Percentiles rank a stretch among this genome's conserved stretches.
phyloP scores from a whole-genome alignment of 768 basidiomycete genomes.

The Asterophora parasitica region DNA sequence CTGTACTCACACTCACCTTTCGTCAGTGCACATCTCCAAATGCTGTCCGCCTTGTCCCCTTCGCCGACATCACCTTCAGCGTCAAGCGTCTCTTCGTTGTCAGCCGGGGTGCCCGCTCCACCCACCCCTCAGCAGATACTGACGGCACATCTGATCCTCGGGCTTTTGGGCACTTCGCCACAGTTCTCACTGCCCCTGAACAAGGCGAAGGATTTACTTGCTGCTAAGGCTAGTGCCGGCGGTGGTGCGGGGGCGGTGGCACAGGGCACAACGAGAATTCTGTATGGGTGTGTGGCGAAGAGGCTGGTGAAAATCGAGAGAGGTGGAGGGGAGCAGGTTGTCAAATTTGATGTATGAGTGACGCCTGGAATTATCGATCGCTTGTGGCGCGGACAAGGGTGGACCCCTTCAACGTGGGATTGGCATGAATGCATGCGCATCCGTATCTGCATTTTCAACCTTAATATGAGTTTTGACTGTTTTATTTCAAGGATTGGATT shows the following conservation, averaged over 20 bases:
- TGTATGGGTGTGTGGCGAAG: constrained; percentile 82
- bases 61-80: constrained; percentile 53
- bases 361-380: background rate
- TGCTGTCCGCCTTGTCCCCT: constrained; percentile 45
- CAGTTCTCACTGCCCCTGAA: constrained; percentile 56
- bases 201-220: constrained; percentile 55
- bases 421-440: no score
- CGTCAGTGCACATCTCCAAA: constrained; percentile 52
- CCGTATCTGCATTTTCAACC: no score
- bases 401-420: no score
- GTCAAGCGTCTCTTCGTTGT: constrained; percentile 45
- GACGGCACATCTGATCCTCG: constrained; percentile 61
- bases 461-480: no score
- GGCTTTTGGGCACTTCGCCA: constrained; percentile 50
- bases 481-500: no score
- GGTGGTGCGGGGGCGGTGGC: constrained; percentile 28
- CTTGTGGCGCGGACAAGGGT: no score
- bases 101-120: constrained; percentile 23
- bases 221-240: constrained; percentile 34
- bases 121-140: constrained; percentile 67
- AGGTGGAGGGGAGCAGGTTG: constrained; percentile 68
- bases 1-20: constrained; percentile 1
- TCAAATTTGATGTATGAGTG: constrained; percentile 59
- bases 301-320: constrained; percentile 73
- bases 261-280: constrained; percentile 51